These are phyloP conservation scores for Kwoniella newhampshirensis DNA, from an alignment of 768 basidiomycete species.

Conservation along the genomic window DNA sequence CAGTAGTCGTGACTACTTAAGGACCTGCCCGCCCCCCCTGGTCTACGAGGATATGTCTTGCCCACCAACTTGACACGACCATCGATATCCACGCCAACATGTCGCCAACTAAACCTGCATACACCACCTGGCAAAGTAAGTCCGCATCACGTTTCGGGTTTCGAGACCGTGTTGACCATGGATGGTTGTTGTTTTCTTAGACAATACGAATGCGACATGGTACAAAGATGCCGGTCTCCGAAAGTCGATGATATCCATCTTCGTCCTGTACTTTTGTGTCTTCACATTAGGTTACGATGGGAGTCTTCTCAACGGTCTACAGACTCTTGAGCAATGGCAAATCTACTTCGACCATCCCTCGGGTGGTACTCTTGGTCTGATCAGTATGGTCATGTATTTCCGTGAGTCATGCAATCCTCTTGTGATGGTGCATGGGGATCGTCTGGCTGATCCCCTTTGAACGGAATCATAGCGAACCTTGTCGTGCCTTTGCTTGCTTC, in stretches of 20 bases:
- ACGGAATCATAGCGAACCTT: slow-evolving; percentile 6
- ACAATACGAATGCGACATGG: slow-evolving; percentile 26
- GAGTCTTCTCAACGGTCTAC: slow-evolving; percentile 28
- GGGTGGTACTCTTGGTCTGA: slow-evolving; percentile 25
- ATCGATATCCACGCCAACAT: too few species aligned
- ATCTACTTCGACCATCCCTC: slow-evolving; percentile 16
- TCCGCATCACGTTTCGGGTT: too few species aligned
- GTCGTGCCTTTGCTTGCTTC: slow-evolving; percentile 12
- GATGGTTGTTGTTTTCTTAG: too few species aligned
- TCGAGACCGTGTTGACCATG: too few species aligned
- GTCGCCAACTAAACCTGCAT: too few species aligned
- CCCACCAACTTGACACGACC: too few species aligned
- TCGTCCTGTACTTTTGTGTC: slow-evolving; percentile 5
- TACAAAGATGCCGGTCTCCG: slow-evolving; percentile 15
- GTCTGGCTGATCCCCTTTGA: background rate
- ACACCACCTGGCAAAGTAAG: too few species aligned
- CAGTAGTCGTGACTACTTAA: too few species aligned
- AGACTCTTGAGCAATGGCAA: slow-evolving; percentile 23
- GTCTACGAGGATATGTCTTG: too few species aligned
- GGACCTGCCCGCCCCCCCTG: too few species aligned
- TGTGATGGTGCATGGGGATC: too few species aligned
- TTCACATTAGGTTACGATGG: slow-evolving; percentile 24
- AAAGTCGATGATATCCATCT: background rate
- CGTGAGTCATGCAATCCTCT: slow-evolving; percentile 5
- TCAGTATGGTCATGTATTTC: slow-evolving; percentile 20